Base-by-base conservation (phyloP, 1,139 yeast genomes). In the Taphrina communis region DNA sequence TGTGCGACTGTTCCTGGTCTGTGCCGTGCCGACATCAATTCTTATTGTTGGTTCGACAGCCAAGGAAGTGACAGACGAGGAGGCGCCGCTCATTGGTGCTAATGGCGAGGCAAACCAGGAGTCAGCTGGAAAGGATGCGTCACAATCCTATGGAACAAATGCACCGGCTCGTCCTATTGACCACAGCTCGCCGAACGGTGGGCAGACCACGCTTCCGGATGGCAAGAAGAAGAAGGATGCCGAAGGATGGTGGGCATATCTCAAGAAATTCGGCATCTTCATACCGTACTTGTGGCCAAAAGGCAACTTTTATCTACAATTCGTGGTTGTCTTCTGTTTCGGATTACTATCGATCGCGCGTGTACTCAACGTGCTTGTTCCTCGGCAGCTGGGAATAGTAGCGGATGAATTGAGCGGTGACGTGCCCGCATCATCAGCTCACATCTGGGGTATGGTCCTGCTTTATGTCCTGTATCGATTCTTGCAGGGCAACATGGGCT, bases 291-390 rank as follows among this genome's bases (percentile, higher is more conserved):
- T 94, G 35, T 94, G 99, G 99, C 99, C 99, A 31, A 77, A 78
- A 70, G 85, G 86, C 72, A 82, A 87, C 81, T 92, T 65, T 91
- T 91, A 77, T 96, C 92, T 12, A 96, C 94, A 77, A 97, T 91
- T 8, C 97, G 97, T 0, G 91, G 92, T 75, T 89, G 86, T 78
- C 91, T 92, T 83, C 92, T 72, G 73, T 53, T 59, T 72, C 36
- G 41, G 62, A 14, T 56, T 72, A n/a, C 66, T 72, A n/a, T 36
- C 70, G 8, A n/a, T 61, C 11, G 70, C 69, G 17, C 69, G 73
- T 17, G 66, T 59, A 1, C 66, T 72, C 61, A 72, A 72, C 56
- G 58, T 72, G n/a, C 68, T 71, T 35, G 70, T 71, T 41, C 73
- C 73, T n/a, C 66, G 72, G n/a, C 73, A 72, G 44, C 70, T 72